Evolutionary conservation across 805 yeast genomes (phyloP).

Genomic region (Zygosaccharomyces lentus): DNA sequence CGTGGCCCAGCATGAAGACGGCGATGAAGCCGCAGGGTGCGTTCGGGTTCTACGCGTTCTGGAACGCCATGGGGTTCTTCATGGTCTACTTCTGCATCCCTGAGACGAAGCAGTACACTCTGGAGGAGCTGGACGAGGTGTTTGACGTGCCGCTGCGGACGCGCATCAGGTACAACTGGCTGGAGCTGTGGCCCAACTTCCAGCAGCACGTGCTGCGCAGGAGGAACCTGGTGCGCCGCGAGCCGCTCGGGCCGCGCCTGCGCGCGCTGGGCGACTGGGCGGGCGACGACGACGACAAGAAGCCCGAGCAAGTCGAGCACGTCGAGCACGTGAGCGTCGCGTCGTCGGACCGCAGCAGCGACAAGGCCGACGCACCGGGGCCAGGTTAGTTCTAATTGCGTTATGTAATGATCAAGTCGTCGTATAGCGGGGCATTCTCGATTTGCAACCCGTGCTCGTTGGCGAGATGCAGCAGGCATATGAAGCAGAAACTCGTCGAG

Average conservation of each 20-base stretch:
- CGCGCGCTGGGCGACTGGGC: conserved; percentile 43
- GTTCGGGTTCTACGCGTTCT: conserved; percentile 82
- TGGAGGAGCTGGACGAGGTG: conserved; percentile 70
- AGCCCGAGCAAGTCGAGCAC: conserved; percentile 37
- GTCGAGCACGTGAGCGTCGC: background rate
- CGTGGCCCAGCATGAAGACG: conserved; percentile 70
- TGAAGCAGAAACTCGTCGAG: conserved; percentile 81
- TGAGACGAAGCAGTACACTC: conserved; percentile 60
- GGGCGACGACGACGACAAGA: no score
- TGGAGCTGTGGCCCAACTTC: conserved; percentile 40
- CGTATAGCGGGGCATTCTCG: conserved; percentile 41
- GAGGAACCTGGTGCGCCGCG: conserved; percentile 44
- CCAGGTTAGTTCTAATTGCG: no score
- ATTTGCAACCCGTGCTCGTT: conserved; percentile 75
- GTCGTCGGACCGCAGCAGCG: background rate
- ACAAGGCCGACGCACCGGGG: background rate
- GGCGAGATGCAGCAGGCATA: conserved; percentile 78
- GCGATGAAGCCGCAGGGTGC: conserved; percentile 80
- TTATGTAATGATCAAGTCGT: conserved; percentile 23
- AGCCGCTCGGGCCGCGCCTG: conserved; percentile 52
- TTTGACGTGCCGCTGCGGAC: conserved; percentile 53
- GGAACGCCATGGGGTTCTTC: conserved; percentile 70
- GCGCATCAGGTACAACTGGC: conserved; percentile 50
- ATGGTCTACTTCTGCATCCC: conserved; percentile 67
- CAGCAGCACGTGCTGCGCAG: conserved; percentile 46